A percentile compares a stretch with the other conserved stretches of the same genome.
These are phyloP conservation scores for Fusarium subglutinans DNA, from an alignment of 2,329 filamentous ascomycete genomes.

Conservation along the genomic window DNA sequence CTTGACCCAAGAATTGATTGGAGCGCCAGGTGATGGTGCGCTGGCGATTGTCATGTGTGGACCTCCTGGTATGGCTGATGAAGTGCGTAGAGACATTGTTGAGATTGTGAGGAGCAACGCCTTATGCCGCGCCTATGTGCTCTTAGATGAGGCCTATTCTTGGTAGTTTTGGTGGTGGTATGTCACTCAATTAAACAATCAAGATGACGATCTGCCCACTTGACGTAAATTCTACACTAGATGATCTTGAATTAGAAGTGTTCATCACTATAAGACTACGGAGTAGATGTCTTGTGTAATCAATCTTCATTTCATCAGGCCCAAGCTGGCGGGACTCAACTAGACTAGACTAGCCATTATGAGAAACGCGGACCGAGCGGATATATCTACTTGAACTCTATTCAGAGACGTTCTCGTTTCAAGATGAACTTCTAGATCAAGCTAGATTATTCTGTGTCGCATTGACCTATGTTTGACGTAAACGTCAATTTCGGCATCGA, in stretches of 20 bases:
- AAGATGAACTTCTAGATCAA: constrained; percentile 8
- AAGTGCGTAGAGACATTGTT: constrained; percentile 39
- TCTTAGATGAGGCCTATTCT: constrained; percentile 42
- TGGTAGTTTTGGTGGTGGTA: constrained; percentile 32
- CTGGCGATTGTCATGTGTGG: constrained; percentile 44
- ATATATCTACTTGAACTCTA: constrained; percentile 6
- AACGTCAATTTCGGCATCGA: background rate
- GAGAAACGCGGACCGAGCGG: background rate
- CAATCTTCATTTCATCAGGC: background rate
- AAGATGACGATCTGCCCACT: background rate
- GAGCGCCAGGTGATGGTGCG: constrained; percentile 19
- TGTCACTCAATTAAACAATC: background rate
- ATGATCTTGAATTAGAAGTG: background rate
- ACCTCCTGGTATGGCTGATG: constrained; percentile 44
- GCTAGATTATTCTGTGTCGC: background rate
- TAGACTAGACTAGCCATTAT: background rate
- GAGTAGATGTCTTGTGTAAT: background rate
- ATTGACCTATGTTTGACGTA: background rate
- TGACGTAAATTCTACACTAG: background rate
- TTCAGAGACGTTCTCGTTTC: background rate
- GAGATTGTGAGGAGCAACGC: constrained; percentile 28
- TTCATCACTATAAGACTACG: background rate
- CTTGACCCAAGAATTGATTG: constrained; percentile 31
- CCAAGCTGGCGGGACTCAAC: background rate
- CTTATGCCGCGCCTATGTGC: constrained; percentile 32